A percentile compares a stretch with the other conserved stretches of the same genome.
Conservation (phyloP, 345 rosid species). For the Dimocarpus longan region DNA sequence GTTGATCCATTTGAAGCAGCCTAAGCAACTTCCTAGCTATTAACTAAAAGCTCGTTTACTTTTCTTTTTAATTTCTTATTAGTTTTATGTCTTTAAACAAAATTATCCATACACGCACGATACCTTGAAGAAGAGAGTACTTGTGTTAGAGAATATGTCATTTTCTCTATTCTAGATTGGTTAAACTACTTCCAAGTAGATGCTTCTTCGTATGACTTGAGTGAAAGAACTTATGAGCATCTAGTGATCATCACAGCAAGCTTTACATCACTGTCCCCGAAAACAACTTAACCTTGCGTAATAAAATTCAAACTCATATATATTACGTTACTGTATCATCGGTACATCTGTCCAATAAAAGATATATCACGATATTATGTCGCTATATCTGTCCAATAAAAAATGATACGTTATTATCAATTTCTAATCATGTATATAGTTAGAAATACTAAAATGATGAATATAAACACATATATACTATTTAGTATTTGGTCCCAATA, state of each 20-base stretch:
- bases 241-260: neutral
- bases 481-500: too few species aligned
- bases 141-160: neutral
- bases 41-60: neutral
- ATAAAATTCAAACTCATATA: too few species aligned
- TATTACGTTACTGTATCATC: too few species aligned
- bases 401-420: too few species aligned
- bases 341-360: too few species aligned
- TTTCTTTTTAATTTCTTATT: neutral
- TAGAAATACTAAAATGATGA: too few species aligned
- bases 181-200: neutral
- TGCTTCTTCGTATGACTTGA: neutral
- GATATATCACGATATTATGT: too few species aligned
- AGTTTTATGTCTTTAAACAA: neutral
- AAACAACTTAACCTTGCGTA: neutral
- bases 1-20: neutral
- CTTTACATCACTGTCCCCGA: neutral
- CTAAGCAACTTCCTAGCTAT: neutral
- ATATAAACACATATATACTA: too few species aligned
- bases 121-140: neutral
- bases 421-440: too few species aligned
- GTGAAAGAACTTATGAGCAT: neutral
- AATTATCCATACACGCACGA: neutral
- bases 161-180: neutral
- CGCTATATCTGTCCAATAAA: too few species aligned